Conservation (phyloP, 305 asterid genomes). For the Caryopteris hybrid region DNA sequence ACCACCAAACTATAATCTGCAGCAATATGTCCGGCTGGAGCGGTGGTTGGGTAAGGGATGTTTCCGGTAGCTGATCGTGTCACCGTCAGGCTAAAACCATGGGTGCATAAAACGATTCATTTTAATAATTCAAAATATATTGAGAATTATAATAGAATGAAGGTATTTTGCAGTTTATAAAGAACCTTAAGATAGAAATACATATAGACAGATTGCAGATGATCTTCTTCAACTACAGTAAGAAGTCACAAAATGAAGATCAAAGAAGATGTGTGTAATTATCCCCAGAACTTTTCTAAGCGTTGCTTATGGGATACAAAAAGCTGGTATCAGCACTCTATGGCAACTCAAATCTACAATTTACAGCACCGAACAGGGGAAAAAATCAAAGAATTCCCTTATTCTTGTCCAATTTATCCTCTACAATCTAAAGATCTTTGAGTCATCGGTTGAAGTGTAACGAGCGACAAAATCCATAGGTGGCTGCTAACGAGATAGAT, state of each 20-base stretch:
- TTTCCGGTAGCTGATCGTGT: too few species aligned
- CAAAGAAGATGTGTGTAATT: neutral
- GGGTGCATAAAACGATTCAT: too few species aligned
- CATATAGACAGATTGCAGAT: neutral
- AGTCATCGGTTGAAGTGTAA: neutral
- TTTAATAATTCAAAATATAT: too few species aligned
- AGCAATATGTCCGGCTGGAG: too few species aligned
- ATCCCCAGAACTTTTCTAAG: neutral
- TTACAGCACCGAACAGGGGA: conserved; percentile 18
- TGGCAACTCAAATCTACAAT: conserved; percentile 33
- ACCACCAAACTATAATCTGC: too few species aligned
- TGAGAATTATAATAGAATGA: too few species aligned
- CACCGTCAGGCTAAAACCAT: too few species aligned
- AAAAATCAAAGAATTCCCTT: conserved; percentile 29
- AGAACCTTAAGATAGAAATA: neutral
- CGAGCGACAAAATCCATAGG: neutral
- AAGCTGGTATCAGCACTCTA: too few species aligned
- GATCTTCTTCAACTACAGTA: neutral
- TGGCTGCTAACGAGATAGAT: neutral
- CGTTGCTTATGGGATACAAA: conserved; percentile 8
- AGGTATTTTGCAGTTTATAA: too few species aligned
- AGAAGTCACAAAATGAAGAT: neutral
- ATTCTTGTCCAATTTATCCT: conserved; percentile 22
- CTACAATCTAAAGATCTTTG: conserved; percentile 14
- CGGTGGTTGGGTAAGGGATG: too few species aligned